Conservation (phyloP, 768 basidiomycete species). For the Calocera cornea region DNA sequence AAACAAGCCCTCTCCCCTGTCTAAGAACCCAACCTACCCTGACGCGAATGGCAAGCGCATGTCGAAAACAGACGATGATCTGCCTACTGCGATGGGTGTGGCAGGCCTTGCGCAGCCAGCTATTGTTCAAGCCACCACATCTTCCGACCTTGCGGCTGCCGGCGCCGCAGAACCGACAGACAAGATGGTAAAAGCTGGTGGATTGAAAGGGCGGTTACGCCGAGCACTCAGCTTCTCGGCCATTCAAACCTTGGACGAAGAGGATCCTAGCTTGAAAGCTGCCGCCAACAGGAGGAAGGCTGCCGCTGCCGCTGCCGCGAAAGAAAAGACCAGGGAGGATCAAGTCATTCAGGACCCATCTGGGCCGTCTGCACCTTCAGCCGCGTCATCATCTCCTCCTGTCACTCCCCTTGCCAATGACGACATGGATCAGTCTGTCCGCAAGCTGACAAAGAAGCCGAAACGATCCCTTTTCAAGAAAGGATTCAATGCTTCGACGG, state of each 20-base stretch:
- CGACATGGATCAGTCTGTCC: constrained; percentile 31
- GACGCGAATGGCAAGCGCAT: constrained; percentile 53
- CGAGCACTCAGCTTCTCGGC: constrained; percentile 60
- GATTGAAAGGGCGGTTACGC: constrained; percentile 64
- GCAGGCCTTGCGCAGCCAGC: constrained; percentile 23
- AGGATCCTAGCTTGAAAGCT: constrained; percentile 25
- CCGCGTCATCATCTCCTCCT: constrained; percentile 21
- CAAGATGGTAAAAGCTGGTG: constrained; percentile 29
- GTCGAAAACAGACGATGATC: constrained; percentile 64
- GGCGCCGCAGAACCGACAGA: constrained; percentile 13
- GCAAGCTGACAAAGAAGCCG: constrained; percentile 37
- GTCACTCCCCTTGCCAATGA: constrained; percentile 18
- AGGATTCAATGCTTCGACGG: constrained; percentile 73
- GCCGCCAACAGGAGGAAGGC: constrained; percentile 6
- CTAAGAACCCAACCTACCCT: constrained; percentile 45
- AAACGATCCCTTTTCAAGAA: constrained; percentile 75
- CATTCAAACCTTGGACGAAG: constrained; percentile 42
- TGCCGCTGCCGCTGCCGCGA: constrained; percentile 1
- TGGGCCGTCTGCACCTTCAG: constrained; percentile 14
- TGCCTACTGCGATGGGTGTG: constrained; percentile 17
- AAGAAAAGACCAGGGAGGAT: background rate
- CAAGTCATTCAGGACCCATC: constrained; percentile 10
- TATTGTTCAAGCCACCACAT: constrained; percentile 20
- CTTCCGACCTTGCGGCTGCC: constrained; percentile 28
- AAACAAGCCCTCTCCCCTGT: constrained; percentile 51